Evolutionary conservation across 2,329 filamentous ascomycete species (phyloP).

Genomic region (Macrophomina tecta): DNA sequence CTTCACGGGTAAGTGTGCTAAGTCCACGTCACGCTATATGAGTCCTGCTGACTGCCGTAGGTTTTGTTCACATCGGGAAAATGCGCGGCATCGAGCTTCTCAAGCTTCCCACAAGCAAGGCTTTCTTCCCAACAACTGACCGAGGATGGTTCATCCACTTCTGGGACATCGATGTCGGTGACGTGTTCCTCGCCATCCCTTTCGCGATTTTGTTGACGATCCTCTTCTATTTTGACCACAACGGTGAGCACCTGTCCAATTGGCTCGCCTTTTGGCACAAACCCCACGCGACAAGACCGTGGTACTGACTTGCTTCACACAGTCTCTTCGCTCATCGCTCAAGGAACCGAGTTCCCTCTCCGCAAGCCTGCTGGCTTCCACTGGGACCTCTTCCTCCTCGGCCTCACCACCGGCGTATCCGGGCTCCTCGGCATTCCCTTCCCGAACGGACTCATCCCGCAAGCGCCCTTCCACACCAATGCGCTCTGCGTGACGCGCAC

Average conservation of each 20-base stretch:
- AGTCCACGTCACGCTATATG: not conserved
- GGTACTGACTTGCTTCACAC: not conserved
- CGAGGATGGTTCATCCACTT: constrained; percentile 81
- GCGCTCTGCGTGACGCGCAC: constrained; percentile 53
- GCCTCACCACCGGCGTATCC: constrained; percentile 61
- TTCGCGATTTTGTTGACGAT: constrained; percentile 84
- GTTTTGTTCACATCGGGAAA: constrained; percentile 84
- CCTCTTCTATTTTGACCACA: constrained; percentile 89
- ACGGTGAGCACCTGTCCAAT: constrained; percentile 43
- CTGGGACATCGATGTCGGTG: constrained; percentile 74
- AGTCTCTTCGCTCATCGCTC: constrained; percentile 61
- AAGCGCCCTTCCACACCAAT: constrained; percentile 66
- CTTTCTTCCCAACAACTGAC: constrained; percentile 78
- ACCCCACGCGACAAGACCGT: constrained; percentile 30
- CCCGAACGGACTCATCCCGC: constrained; percentile 65
- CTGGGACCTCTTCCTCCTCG: constrained; percentile 66
- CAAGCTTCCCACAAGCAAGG: constrained; percentile 74
- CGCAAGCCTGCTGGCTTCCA: constrained; percentile 66
- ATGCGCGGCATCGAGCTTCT: constrained; percentile 75
- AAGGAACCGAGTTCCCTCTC: constrained; percentile 62
- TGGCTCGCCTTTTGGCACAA: too few species aligned
- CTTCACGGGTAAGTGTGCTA: constrained; percentile 67
- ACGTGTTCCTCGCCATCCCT: constrained; percentile 84
- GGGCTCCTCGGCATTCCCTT: constrained; percentile 64
- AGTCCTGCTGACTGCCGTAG: not conserved